Percentiles rank a stretch among this genome's conserved stretches.
phyloP scores from a whole-genome alignment of 164 flowering plant species.

The Paratinospora sagittata region DNA sequence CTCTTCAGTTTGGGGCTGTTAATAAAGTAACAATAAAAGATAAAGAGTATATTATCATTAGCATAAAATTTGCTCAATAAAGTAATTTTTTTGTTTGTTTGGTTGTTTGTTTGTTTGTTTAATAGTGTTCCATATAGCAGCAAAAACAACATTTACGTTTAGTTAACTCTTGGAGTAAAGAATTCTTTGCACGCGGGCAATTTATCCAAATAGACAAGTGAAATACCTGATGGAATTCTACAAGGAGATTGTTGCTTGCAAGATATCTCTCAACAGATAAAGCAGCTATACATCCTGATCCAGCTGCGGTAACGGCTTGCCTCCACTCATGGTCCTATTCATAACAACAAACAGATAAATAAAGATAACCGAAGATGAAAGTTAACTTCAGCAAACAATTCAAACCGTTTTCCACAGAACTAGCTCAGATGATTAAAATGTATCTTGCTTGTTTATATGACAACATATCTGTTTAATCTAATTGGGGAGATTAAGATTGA shows the following conservation, averaged over 20 bases:
- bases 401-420: background rate
- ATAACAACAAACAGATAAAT: background rate
- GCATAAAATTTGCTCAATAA: too few relatives aligned
- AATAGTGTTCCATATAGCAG: too few relatives aligned
- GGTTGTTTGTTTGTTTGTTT: too few relatives aligned
- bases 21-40: background rate
- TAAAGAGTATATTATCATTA: background rate
- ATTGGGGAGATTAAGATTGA: background rate
- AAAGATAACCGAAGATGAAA: background rate
- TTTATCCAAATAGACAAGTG: background rate
- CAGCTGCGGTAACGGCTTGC: slow-evolving; percentile 98
- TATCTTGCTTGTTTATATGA: background rate
- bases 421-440: background rate
- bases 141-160: too few relatives aligned
- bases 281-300: slow-evolving; percentile 97
- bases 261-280: slow-evolving; percentile 95
- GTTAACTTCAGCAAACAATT: background rate
- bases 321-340: slow-evolving; percentile 97
- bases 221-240: slow-evolving; percentile 95
- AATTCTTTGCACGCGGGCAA: too few relatives aligned
- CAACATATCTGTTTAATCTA: background rate
- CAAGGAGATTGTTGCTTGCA: slow-evolving; percentile 63
- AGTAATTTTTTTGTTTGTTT: too few relatives aligned
- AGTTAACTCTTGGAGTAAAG: too few relatives aligned
- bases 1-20: slow-evolving; percentile 76